Percentiles rank a stretch among this genome's conserved stretches.
Evolutionary conservation across 495 filamentous ascomycete genomes (phyloP).

Genomic region (Daldinia grandis): DNA sequence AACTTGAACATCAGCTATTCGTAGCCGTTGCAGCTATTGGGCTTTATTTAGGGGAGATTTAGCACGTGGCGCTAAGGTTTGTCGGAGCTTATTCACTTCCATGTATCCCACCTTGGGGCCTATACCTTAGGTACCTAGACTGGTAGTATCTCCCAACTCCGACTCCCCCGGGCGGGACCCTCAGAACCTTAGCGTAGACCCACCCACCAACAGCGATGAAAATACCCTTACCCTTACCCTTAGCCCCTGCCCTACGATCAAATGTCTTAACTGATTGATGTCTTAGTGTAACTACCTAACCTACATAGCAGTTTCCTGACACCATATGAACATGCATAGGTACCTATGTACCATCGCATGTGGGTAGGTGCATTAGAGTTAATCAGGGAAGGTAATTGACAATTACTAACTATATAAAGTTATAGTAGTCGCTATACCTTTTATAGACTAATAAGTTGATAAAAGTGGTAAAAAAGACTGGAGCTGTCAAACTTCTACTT

Average conservation of each 20-base stretch:
- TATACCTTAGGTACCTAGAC: conserved; percentile 2
- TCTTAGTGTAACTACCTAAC: not conserved
- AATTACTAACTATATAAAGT: not conserved
- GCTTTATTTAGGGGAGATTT: conserved; percentile 14
- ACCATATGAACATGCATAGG: no score
- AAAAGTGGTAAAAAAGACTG: conserved; percentile 3
- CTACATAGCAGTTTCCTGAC: no score
- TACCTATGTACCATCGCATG: no score
- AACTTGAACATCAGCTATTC: conserved; percentile 12
- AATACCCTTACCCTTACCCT: conserved; percentile 2
- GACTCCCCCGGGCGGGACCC: conserved; percentile 2
- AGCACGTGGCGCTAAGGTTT: conserved; percentile 34
- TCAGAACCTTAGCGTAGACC: conserved; percentile 2
- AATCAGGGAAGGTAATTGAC: not conserved
- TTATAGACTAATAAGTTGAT: conserved; percentile 1
- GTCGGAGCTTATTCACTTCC: conserved; percentile 19
- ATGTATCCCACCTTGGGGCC: not conserved
- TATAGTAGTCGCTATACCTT: conserved; percentile 3
- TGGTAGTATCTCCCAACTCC: conserved; percentile 16
- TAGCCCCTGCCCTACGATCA: not conserved
- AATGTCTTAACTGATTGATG: conserved; percentile 3
- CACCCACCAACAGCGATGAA: conserved; percentile 6
- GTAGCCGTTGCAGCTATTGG: not conserved
- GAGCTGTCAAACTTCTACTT: not conserved
- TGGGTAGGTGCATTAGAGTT: not conserved